Base-by-base conservation (phyloP, 2,329 filamentous ascomycete genomes). In the Dendrostoma leiphaemia region DNA sequence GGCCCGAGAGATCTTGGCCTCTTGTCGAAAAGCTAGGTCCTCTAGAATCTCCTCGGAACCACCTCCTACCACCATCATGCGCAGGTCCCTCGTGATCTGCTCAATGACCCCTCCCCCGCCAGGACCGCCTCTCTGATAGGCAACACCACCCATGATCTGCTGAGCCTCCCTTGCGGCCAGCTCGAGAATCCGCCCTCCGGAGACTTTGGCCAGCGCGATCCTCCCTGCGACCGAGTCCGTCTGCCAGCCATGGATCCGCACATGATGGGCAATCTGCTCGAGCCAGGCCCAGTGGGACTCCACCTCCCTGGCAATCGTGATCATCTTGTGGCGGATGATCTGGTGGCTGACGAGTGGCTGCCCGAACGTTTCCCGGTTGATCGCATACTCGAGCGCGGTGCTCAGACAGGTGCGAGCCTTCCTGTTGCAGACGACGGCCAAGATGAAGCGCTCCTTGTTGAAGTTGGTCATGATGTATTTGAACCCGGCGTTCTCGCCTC, bases 221-320 rank as follows among this genome's bases (percentile, higher is more conserved):
- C 54, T 55, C 0, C 63, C 64, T 2, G 63, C 63, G 31, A 65
- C 57, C 12, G 63, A 66, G 60, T 65, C 64, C 66, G 26, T 38
- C 12, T 55, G 53, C 53, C 48, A 52, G 6, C 48, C 48, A 7
- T 45, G 53, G 3, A 24, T 15, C 28, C 47, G 72, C 61, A 81
- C 69, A 47, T 80, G 77, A 61, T 78, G 80, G 4, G 79, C 79
- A 6, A 84, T 69, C 61, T 84, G 80, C 59, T 85, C 81, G 44
- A 84, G 66, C 65, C 81, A 83, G 2, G 80, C 78, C 64, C 79
- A 81, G 35, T 80, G 78, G 0, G 78, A 75, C 60, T 84, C 81
- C 34, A 85, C 78, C 60, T 81, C 75, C 12, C 79, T 70, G 1
- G 78, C 81, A 48, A 84, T 74, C 28, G 76, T 78, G 37, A 78